A percentile compares a stretch with the other conserved stretches of the same genome.
These are phyloP conservation scores for Penicillium cosmopolitanum DNA, from an alignment of 495 filamentous ascomycete genomes.

Conservation along the genomic window DNA sequence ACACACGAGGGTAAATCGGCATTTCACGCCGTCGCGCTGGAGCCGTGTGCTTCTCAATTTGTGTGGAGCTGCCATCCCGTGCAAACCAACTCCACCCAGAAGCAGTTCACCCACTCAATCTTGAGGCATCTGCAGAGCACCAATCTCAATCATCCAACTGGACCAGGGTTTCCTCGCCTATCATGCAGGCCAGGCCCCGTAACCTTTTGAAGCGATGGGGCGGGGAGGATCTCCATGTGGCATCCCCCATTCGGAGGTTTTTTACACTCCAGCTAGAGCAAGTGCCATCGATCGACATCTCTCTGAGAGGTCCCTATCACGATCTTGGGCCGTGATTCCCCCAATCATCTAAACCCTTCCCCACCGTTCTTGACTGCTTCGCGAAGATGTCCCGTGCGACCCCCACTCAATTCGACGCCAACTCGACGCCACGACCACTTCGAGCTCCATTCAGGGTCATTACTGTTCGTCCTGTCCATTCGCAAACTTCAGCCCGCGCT, in stretches of 20 bases:
- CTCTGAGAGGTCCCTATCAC: conserved; percentile 11
- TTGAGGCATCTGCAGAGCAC: conserved; percentile 22
- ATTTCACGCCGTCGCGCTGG: conserved; percentile 8
- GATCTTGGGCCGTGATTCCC: conserved; percentile 24
- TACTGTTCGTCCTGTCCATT: conserved; percentile 4
- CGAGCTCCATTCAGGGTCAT: conserved; percentile 12
- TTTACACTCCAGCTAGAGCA: neutral
- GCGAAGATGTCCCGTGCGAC: conserved; percentile 24
- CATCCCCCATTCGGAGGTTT: conserved; percentile 20
- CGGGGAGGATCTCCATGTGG: conserved; percentile 8
- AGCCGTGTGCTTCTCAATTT: neutral
- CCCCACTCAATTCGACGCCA: conserved; percentile 21
- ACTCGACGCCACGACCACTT: conserved; percentile 7
- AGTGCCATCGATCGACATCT: conserved; percentile 19
- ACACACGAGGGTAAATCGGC: conserved; percentile 3
- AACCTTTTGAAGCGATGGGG: neutral
- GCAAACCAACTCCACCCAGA: conserved; percentile 12
- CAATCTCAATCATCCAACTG: conserved; percentile 24
- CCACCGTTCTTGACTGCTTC: conserved; percentile 33
- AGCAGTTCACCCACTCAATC: conserved; percentile 15
- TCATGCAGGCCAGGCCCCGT: conserved; percentile 12
- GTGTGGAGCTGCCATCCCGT: conserved; percentile 21
- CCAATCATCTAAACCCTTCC: conserved; percentile 6
- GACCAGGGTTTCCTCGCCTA: conserved; percentile 16
- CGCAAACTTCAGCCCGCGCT: conserved; percentile 23